Evolutionary conservation across 75 land plant species (phyloP).

Genomic region (Isoetes taiwanensis): DNA sequence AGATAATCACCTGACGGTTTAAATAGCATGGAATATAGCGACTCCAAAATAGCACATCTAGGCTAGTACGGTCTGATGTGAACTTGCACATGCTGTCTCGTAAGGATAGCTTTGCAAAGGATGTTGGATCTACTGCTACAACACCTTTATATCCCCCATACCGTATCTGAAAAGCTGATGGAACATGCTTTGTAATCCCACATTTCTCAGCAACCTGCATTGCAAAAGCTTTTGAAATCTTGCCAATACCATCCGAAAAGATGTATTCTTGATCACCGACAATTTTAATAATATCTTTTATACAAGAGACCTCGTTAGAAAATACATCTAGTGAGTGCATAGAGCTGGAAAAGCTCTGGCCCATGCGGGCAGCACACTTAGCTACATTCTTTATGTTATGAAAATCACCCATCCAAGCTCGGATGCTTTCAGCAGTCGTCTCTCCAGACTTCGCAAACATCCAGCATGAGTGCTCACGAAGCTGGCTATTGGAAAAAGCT

Average conservation of each 20-base stretch:
- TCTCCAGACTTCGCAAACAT: conserved; percentile 50
- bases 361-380: conserved; percentile 91
- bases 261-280: conserved; percentile 46
- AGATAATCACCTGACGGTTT: conserved; percentile 64
- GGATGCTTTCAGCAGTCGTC: conserved; percentile 40
- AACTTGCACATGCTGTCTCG: conserved; percentile 76
- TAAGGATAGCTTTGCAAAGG: conserved; percentile 57
- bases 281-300: conserved; percentile 44
- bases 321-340: conserved; percentile 32
- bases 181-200: conserved; percentile 32
- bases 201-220: conserved; percentile 46
- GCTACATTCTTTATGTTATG: conserved; percentile 50
- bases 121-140: conserved; percentile 54
- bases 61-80: conserved; percentile 42
- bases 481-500: conserved; percentile 87
- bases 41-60: conserved; percentile 55
- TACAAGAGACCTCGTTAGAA: conserved; percentile 34
- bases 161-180: conserved; percentile 89
- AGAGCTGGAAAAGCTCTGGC: conserved; percentile 79
- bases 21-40: conserved; percentile 59
- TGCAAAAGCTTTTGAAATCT: conserved; percentile 56
- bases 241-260: conserved; percentile 97
- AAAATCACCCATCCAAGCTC: conserved; percentile 88
- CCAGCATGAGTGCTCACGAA: conserved; percentile 66
- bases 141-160: conserved; percentile 95